A percentile compares a stretch with the other conserved stretches of the same genome.
Evolutionary conservation across 805 yeast genomes (phyloP).

Genomic region (Suhomyces canberraensis): DNA sequence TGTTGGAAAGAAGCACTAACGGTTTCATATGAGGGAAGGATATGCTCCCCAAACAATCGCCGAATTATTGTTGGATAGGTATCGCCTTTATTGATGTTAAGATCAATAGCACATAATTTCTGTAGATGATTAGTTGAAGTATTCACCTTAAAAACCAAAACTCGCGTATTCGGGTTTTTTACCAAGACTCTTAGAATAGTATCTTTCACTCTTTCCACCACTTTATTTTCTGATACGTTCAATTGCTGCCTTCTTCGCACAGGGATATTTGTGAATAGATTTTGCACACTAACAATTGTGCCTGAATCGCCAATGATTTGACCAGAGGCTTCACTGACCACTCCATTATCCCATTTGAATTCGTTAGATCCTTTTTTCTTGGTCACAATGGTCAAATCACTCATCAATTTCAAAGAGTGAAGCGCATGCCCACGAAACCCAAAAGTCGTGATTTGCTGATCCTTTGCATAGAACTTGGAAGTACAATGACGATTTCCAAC

Average conservation of each 20-base stretch:
- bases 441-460: conserved; percentile 1
- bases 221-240: conserved; percentile 15
- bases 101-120: background rate
- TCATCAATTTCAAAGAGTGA: conserved; percentile 9
- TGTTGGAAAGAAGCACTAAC: conserved; percentile 23
- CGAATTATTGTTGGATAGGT: conserved; percentile 4
- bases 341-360: background rate
- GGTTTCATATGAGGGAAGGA: conserved; percentile 19
- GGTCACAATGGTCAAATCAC: conserved; percentile 48
- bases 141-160: conserved; percentile 13
- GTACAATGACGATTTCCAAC: conserved; percentile 45
- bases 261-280: conserved; percentile 42
- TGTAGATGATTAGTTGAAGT: background rate
- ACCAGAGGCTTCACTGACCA: background rate
- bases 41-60: conserved; percentile 27
- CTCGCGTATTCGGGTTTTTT: conserved; percentile 16
- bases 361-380: conserved; percentile 21
- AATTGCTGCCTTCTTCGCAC: conserved; percentile 36
- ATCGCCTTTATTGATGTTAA: background rate
- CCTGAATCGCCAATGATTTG: conserved; percentile 22
- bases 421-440: conserved; percentile 13
- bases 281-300: conserved; percentile 34
- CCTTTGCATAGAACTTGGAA: conserved; percentile 3
- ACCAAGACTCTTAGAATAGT: conserved; percentile 27
- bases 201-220: conserved; percentile 26